These are phyloP conservation scores for Neurospora cerealis DNA, from an alignment of 495 filamentous ascomycete genomes.

Conservation along the genomic window DNA sequence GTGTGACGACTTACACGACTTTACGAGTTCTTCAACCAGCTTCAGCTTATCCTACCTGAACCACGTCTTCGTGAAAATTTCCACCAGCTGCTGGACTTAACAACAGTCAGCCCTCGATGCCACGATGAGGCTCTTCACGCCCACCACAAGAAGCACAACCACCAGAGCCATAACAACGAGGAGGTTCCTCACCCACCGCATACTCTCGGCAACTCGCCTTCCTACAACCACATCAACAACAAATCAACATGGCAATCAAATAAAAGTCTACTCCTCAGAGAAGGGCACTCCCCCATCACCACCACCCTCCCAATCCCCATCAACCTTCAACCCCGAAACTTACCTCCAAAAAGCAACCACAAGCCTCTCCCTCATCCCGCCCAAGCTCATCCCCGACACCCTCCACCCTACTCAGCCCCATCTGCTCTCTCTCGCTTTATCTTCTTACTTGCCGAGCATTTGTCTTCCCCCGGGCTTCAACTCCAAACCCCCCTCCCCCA, in stretches of 20 bases:
- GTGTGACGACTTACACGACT: neutral
- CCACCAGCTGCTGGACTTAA: neutral
- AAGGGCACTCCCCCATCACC: constrained; percentile 1
- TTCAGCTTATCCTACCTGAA: neutral
- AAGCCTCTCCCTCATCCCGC: constrained; percentile 29
- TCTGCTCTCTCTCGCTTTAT: constrained; percentile 53
- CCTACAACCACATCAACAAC: neutral
- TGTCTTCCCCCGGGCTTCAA: constrained; percentile 26
- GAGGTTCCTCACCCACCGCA: neutral
- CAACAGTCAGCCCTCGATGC: neutral
- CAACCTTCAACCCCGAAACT: neutral
- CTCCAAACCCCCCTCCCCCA: neutral
- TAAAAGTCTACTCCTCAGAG: neutral
- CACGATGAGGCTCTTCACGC: neutral
- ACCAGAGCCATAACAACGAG: neutral
- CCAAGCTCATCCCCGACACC: constrained; percentile 52
- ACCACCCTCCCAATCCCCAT: neutral
- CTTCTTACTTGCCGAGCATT: constrained; percentile 40
- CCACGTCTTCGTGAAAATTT: neutral
- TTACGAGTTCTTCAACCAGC: neutral
- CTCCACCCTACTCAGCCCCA: constrained; percentile 54
- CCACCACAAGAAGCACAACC: neutral
- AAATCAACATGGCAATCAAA: neutral
- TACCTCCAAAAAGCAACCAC: constrained; percentile 6
- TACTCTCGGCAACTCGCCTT: neutral